A percentile compares a stretch with the other conserved stretches of the same genome.
Conservation (phyloP, 345 rosid species). For the Gossypium stocksii region DNA sequence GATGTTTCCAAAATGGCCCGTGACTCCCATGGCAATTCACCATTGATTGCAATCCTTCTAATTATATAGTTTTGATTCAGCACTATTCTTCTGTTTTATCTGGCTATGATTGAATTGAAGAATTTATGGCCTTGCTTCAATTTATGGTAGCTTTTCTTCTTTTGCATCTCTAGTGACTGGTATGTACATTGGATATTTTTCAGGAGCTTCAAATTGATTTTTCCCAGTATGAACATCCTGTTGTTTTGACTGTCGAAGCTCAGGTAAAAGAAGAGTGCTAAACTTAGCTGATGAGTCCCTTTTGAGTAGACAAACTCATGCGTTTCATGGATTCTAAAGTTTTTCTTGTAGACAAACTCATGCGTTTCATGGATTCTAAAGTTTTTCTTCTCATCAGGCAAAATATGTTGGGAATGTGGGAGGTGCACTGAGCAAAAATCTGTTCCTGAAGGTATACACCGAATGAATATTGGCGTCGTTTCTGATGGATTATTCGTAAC, state of each 20-base stretch:
- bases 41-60: background rate
- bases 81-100: background rate
- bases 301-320: background rate
- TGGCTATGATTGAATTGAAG: background rate
- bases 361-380: background rate
- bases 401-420: slow-evolving; percentile 63
- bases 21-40: no score
- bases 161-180: background rate
- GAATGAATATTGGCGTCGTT: background rate
- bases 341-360: background rate
- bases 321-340: background rate
- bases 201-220: slow-evolving; percentile 79
- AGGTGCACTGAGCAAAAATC: slow-evolving; percentile 69
- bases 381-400: slow-evolving; percentile 36
- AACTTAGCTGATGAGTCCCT: slow-evolving; percentile 4
- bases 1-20: no score
- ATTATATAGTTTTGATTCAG: background rate
- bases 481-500: background rate
- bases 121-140: background rate
- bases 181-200: slow-evolving; percentile 7
- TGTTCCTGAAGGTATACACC: slow-evolving; percentile 70
- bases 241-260: slow-evolving; percentile 76
- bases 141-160: background rate
- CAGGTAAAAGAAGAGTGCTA: slow-evolving; percentile 40
- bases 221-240: slow-evolving; percentile 69